Evolutionary conservation across 2,329 filamentous ascomycete genomes (phyloP).

Genomic region (Paraconiothyrium brasiliense): DNA sequence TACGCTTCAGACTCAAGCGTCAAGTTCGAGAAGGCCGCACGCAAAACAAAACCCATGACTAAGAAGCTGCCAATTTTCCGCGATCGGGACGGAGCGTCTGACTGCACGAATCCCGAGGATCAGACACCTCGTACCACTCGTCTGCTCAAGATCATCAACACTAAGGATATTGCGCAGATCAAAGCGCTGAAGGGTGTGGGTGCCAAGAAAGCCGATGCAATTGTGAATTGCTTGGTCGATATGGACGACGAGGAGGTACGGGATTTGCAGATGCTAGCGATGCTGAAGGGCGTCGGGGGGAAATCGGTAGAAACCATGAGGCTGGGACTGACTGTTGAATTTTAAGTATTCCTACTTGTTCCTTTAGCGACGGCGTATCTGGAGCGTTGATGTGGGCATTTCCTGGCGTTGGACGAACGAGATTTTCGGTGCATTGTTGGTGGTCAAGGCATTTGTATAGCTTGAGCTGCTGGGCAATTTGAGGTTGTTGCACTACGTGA

Average conservation of each 20-base stretch:
- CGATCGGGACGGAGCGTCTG: constrained; percentile 31
- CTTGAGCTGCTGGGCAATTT: not conserved
- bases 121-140: constrained; percentile 68
- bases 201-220: constrained; percentile 71
- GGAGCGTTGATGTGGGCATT: constrained; percentile 5
- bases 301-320: constrained; percentile 63
- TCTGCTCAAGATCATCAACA: constrained; percentile 77
- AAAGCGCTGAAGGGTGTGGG: constrained; percentile 75
- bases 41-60: constrained; percentile 42
- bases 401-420: constrained; percentile 1
- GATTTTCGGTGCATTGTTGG: constrained; percentile 8
- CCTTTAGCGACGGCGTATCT: not conserved
- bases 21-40: constrained; percentile 46
- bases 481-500: not conserved
- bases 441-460: constrained; percentile 4
- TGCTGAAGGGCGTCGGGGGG: constrained; percentile 59
- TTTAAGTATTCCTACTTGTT: constrained; percentile 25
- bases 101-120: constrained; percentile 24
- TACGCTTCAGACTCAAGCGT: constrained; percentile 52
- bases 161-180: constrained; percentile 72
- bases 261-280: constrained; percentile 55
- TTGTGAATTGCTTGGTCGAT: constrained; percentile 59
- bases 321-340: constrained; percentile 46
- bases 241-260: constrained; percentile 55
- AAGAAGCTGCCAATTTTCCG: constrained; percentile 52